Percentiles rank a stretch among this genome's conserved stretches.
Evolutionary conservation across 257 asterid species (phyloP).

Genomic region (Solanum stenotomum): DNA sequence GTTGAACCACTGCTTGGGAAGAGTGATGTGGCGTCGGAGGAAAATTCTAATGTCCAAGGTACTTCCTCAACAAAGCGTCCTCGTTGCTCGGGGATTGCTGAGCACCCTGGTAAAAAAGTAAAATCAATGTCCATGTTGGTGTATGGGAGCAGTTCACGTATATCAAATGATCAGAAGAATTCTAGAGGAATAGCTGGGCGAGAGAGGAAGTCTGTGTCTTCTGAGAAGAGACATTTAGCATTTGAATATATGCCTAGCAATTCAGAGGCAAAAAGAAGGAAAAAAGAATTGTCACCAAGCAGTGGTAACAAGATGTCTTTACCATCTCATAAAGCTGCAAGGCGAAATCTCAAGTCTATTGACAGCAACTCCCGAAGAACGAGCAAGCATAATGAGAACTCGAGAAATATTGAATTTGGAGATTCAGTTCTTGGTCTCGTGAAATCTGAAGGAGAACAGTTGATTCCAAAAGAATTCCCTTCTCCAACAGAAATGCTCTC

Average conservation of each 20-base stretch:
- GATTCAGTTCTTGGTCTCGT: neutral
- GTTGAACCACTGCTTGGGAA: constrained; percentile 7
- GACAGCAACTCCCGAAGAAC: neutral
- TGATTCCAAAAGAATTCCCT: constrained; percentile 17
- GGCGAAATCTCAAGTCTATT: neutral
- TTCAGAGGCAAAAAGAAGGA: constrained; percentile 1
- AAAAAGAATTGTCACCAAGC: neutral
- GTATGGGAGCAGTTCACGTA: constrained; percentile 21
- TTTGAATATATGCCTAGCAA: neutral
- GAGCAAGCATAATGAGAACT: neutral
- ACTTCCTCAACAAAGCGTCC: constrained; percentile 25
- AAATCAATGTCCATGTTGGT: constrained; percentile 21
- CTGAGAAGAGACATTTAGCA: constrained; percentile 8
- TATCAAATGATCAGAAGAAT: constrained; percentile 11
- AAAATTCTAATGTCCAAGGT: constrained; percentile 6
- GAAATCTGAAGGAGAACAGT: constrained; percentile 15
- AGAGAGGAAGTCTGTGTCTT: constrained; percentile 6
- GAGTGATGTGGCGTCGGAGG: constrained; percentile 10
- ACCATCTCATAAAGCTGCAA: constrained; percentile 1
- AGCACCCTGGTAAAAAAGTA: constrained; percentile 16
- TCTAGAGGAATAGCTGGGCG: constrained; percentile 6
- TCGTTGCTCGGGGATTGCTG: constrained; percentile 10
- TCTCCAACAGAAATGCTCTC: constrained; percentile 38
- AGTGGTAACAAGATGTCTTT: neutral
- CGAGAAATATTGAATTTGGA: neutral